Conservation (phyloP, 331 rosid genomes). For the Rhamnella rubrinervis region DNA sequence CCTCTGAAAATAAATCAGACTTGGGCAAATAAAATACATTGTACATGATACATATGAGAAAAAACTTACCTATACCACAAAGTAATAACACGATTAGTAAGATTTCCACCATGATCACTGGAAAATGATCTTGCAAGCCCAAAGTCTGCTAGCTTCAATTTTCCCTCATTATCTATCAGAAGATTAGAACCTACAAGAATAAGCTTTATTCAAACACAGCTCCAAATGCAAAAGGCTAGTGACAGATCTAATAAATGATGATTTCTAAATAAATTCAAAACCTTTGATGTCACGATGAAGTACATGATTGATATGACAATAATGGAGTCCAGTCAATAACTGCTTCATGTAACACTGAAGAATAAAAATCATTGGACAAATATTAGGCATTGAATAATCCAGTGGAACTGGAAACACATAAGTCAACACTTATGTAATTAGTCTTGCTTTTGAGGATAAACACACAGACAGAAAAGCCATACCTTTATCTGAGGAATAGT, state of each 20-base stretch:
- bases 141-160: conserved; percentile 75
- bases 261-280: conserved; percentile 13
- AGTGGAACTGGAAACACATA: not conserved
- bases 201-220: conserved; percentile 3
- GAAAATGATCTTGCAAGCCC: conserved; percentile 69
- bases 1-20: not conserved
- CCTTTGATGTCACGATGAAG: conserved; percentile 90
- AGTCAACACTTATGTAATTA: not conserved
- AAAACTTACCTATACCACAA: conserved; percentile 75
- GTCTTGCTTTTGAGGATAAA: not conserved
- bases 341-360: conserved; percentile 74
- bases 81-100: conserved; percentile 78
- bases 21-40: not conserved
- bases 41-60: not conserved
- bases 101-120: conserved; percentile 58
- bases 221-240: not conserved
- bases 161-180: conserved; percentile 78
- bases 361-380: conserved; percentile 5
- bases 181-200: conserved; percentile 68
- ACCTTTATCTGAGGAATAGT: conserved; percentile 81
- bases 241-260: not conserved
- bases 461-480: not conserved
- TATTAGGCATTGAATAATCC: not conserved
- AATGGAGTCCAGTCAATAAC: conserved; percentile 71
- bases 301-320: conserved; percentile 67